A percentile compares a stretch with the other conserved stretches of the same genome.
Evolutionary conservation across 2,329 filamentous ascomycete species (phyloP).

Genomic region (Xylaria sp.): DNA sequence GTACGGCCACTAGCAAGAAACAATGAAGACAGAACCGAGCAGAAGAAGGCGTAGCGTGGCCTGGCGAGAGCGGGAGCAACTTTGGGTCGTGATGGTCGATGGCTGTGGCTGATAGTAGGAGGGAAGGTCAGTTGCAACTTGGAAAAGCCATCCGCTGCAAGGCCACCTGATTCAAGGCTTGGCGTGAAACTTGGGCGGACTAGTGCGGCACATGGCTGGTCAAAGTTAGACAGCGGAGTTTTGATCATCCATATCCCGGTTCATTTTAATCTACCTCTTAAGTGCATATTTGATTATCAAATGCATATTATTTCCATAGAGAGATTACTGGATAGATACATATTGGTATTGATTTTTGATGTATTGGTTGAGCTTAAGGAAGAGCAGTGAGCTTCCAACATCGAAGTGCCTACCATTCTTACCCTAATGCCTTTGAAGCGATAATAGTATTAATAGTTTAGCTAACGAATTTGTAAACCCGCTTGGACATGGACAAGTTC

Average conservation of each 20-base stretch:
- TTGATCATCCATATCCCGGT: conserved; percentile 33
- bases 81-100: conserved; percentile 14
- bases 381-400: neutral
- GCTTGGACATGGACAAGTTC: neutral
- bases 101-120: conserved; percentile 32
- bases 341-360: no score
- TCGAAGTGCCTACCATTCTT: no score
- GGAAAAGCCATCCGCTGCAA: conserved; percentile 37
- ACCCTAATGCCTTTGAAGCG: no score
- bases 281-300: neutral
- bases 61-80: neutral
- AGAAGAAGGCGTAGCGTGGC: neutral
- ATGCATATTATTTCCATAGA: neutral
- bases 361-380: no score
- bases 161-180: conserved; percentile 31
- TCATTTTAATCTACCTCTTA: neutral
- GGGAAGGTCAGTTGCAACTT: conserved; percentile 20
- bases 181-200: conserved; percentile 13
- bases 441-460: no score
- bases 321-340: no score
- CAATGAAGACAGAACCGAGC: neutral
- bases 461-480: no score
- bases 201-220: conserved; percentile 6
- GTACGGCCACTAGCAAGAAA: neutral
- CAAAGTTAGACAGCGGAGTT: conserved; percentile 31